These are phyloP conservation scores for Lablab purpureus DNA, from an alignment of 306 rosid genomes.

Conservation along the genomic window DNA sequence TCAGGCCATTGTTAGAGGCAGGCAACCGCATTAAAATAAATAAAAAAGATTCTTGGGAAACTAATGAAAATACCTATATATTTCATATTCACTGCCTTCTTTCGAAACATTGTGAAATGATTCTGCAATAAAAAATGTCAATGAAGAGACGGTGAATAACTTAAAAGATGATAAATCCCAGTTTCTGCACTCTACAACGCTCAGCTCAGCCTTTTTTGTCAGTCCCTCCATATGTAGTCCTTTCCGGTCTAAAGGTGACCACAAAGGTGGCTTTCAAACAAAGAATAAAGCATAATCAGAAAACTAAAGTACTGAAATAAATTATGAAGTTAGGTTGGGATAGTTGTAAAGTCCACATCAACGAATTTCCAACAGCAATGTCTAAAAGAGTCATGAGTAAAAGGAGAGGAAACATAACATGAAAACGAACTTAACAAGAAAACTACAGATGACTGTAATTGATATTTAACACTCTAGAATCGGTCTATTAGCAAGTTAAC, in stretches of 20 bases:
- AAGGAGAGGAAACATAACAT: neutral
- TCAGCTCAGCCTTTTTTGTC: neutral
- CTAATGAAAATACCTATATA: slow-evolving; percentile 73
- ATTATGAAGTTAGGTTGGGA: neutral
- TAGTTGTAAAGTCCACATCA: neutral
- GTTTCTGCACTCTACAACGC: neutral
- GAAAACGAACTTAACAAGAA: neutral
- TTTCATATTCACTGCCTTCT: slow-evolving; percentile 83
- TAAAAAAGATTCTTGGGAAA: neutral
- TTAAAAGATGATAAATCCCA: slow-evolving; percentile 1
- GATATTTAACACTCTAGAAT: neutral
- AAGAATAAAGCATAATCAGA: neutral
- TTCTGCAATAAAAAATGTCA: slow-evolving; percentile 57
- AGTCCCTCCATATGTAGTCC: neutral
- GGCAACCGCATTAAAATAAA: neutral
- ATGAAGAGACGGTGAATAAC: slow-evolving; percentile 40
- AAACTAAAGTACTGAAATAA: neutral
- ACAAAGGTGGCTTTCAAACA: neutral
- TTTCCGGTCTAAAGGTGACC: neutral
- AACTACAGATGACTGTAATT: neutral
- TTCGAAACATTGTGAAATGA: slow-evolving; percentile 66
- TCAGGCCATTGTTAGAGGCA: slow-evolving; percentile 11
- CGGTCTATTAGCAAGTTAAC: neutral
- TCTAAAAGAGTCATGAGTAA: neutral
- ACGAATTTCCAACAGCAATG: neutral